Percentiles rank a stretch among this genome's conserved stretches.
These are phyloP conservation scores for Lactifluus pinguis DNA, from an alignment of 768 basidiomycete genomes.

Conservation along the genomic window DNA sequence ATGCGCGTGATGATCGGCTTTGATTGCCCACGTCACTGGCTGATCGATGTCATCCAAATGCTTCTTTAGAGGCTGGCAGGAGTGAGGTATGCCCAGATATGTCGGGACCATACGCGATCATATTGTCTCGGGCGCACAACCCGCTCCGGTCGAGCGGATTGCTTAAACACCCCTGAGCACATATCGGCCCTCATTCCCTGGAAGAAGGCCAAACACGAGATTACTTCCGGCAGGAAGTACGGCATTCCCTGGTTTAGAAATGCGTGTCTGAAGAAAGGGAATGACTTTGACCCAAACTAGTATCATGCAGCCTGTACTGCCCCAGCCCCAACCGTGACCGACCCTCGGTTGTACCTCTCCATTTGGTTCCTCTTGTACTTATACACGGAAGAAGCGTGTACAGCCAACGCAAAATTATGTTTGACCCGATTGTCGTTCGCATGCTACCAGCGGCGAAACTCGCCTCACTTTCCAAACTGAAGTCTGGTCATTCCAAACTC, in stretches of 20 bases:
- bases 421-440: not conserved
- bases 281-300: not conserved
- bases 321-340: not conserved
- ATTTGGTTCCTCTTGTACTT: not conserved
- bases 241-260: not conserved
- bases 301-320: not conserved
- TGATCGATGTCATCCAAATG: not conserved
- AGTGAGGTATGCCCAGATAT: not conserved
- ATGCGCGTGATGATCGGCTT: not conserved
- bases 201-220: not conserved
- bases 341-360: not conserved
- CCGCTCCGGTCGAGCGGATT: not conserved
- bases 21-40: not conserved
- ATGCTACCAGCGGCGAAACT: not conserved
- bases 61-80: not conserved
- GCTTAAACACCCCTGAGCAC: not conserved
- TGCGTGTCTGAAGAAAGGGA: not conserved
- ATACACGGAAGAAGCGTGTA: not conserved
- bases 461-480: not conserved
- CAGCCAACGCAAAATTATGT: not conserved
- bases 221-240: too few relatives aligned
- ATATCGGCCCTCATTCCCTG: not conserved
- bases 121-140: not conserved
- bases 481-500: not conserved
- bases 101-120: not conserved